Base-by-base conservation (phyloP, 108 stramenopile genomes). In the Pseudonitzschia delicatissima region DNA sequence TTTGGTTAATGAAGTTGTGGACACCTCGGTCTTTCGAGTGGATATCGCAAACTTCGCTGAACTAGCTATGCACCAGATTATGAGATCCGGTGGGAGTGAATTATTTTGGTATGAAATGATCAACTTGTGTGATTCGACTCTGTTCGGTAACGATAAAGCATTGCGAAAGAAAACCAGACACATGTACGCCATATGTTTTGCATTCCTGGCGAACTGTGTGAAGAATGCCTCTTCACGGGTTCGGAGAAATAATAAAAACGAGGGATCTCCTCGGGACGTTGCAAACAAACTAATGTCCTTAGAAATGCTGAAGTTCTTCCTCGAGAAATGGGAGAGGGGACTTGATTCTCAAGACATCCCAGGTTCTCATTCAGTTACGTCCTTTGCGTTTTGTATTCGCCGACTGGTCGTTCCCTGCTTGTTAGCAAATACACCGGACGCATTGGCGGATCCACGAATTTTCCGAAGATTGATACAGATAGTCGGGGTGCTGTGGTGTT, bases 21-120 rank as follows among this genome's bases (percentile, higher is more conserved):
- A 90, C 59, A 64, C 69, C 51, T 74, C 84, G 20, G 82, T 84
- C 26, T 62, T 77, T 45, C 72, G 76, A 34, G 86, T 86, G 13
- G 85, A 89, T 28, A 68, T 87, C 26, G 83, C 86, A 23, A 91
- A 86, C 65, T 79, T 74, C 61, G 78, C 87, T 7, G 86, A 93
- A 61, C 80, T 93, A n/a, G 92, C 89, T 5, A 53, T 89, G 57
- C 88, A 89, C 64, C 89, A 93, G 58, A 83, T 93, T 31, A 72
- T 86, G 50, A 79, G 92, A 67, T 85, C 87, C 21, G 92, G 92
- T 4, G 92, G 92, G 8, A 89, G 86, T 48, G 92, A 93, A 64
- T 68, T 93, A 3, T 93, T 93, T 67, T 93, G 92, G 92, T 80
- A 91, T 64, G 92, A 93, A 64, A 91, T 93, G 92, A 89, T 87